These are phyloP conservation scores for Ustilago xerochloae DNA, from an alignment of 1,284 basidiomycete species.

Conservation along the genomic window DNA sequence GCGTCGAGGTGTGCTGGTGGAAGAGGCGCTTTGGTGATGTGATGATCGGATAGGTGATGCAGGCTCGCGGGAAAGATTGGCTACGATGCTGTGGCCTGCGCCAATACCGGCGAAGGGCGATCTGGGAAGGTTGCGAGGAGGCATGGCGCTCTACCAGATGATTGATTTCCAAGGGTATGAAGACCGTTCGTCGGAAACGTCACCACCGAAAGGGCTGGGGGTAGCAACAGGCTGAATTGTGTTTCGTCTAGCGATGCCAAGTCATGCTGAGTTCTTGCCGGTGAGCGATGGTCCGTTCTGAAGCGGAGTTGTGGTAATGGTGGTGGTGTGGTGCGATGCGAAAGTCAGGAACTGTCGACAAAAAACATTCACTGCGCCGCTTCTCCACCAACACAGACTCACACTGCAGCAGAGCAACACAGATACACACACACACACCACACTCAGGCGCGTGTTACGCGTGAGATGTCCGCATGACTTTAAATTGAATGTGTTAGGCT, in stretches of 20 bases:
- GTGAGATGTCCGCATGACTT: constrained; percentile 15
- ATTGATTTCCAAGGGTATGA: background rate
- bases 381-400: background rate
- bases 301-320: background rate
- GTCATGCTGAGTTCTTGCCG: background rate
- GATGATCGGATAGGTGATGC: constrained; percentile 13
- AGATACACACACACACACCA: constrained; percentile 4
- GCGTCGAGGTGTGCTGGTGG: constrained; percentile 7
- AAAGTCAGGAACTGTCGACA: background rate
- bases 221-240: too few relatives aligned
- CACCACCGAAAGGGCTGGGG: too few relatives aligned
- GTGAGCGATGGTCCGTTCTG: background rate
- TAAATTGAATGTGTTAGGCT: background rate
- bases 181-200: too few relatives aligned
- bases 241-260: background rate
- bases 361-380: background rate
- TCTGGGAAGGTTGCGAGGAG: constrained; percentile 24
- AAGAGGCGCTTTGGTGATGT: background rate
- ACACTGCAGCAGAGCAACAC: background rate
- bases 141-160: constrained; percentile 15
- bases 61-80: constrained; percentile 16
- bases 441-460: constrained; percentile 2
- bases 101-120: constrained; percentile 45
- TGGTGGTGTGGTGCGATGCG: background rate
- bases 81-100: constrained; percentile 26